These are phyloP conservation scores for Bimuria novae-zelandiae DNA, from an alignment of 2,329 filamentous ascomycete species.

Conservation along the genomic window DNA sequence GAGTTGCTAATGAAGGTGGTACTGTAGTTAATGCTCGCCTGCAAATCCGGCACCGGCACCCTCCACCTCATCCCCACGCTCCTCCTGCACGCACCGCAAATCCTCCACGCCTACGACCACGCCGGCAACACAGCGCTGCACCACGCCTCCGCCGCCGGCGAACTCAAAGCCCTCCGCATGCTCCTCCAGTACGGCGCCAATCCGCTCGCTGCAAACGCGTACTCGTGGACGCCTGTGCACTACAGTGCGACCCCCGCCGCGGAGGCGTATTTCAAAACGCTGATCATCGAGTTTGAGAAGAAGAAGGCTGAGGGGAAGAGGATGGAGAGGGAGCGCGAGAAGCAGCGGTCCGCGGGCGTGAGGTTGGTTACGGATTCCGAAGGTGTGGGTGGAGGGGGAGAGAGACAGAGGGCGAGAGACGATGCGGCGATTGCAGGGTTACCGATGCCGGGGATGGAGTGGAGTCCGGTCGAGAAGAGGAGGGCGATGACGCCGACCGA, in stretches of 20 bases:
- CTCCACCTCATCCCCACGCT: constrained; percentile 50
- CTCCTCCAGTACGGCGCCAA: constrained; percentile 80
- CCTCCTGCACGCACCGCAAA: constrained; percentile 35
- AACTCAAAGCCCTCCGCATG: constrained; percentile 75
- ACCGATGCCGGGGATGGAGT: constrained; percentile 42
- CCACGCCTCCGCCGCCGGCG: constrained; percentile 81
- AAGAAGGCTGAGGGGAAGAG: constrained; percentile 54
- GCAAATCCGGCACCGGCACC: constrained; percentile 44
- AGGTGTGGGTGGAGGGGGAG: constrained; percentile 15
- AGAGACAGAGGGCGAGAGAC: constrained; percentile 35
- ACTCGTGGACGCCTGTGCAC: constrained; percentile 81
- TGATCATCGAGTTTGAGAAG: constrained; percentile 74
- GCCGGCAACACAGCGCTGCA: constrained; percentile 87
- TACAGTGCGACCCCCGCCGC: constrained; percentile 83
- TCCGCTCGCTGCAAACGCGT: constrained; percentile 71
- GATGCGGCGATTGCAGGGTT: constrained; percentile 39
- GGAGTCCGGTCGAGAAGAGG: constrained; percentile 45
- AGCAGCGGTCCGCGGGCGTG: constrained; percentile 41
- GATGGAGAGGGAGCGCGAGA: constrained; percentile 35
- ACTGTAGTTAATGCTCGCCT: constrained; percentile 48
- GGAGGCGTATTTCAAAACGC: constrained; percentile 79
- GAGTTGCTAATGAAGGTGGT: too few relatives aligned
- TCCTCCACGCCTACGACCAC: constrained; percentile 56
- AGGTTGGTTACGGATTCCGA: constrained; percentile 43
- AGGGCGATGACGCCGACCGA: constrained; percentile 48